phyloP scores from a whole-genome alignment of 768 basidiomycete species.

The Vishniacozyma victoriae region DNA sequence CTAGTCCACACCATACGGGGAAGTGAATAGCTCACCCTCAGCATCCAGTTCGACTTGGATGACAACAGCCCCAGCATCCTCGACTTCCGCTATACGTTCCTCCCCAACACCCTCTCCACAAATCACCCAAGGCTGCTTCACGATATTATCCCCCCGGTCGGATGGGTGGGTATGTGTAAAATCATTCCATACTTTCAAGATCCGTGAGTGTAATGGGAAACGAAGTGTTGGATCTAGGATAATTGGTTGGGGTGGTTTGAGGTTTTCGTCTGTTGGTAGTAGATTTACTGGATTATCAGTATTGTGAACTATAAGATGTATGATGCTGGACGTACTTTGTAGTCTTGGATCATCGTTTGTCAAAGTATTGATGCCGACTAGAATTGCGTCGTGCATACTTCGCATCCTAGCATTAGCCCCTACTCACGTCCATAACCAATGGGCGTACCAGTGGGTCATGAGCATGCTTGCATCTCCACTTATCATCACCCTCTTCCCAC shows the following conservation, averaged over 20 bases:
- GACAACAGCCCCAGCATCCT: conserved; percentile 63
- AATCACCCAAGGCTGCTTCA: conserved; percentile 70
- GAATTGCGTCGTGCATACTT: conserved; percentile 83
- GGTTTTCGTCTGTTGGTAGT: conserved; percentile 27
- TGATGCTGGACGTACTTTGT: conserved; percentile 64
- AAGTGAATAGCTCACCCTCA: conserved; percentile 45
- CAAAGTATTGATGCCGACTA: conserved; percentile 84
- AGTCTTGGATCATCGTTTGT: conserved; percentile 89
- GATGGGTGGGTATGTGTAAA: background rate
- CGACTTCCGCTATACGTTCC: conserved; percentile 51
- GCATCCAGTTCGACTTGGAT: conserved; percentile 52
- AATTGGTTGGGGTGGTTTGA: conserved; percentile 60
- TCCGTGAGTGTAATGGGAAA: conserved; percentile 51
- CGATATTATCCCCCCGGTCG: conserved; percentile 40
- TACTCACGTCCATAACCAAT: background rate
- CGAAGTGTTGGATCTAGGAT: conserved; percentile 73
- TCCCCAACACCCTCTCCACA: conserved; percentile 48
- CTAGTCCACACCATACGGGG: background rate
- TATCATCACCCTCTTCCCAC: conserved; percentile 68
- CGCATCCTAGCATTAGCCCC: conserved; percentile 62
- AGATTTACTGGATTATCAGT: conserved; percentile 35
- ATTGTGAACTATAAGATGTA: no score
- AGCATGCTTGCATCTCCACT: conserved; percentile 80
- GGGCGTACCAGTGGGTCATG: conserved; percentile 84
- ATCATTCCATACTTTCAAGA: conserved; percentile 57